Conservation (phyloP, 371 early-diverging fungal species). For the Edhazardia aedis region DNA sequence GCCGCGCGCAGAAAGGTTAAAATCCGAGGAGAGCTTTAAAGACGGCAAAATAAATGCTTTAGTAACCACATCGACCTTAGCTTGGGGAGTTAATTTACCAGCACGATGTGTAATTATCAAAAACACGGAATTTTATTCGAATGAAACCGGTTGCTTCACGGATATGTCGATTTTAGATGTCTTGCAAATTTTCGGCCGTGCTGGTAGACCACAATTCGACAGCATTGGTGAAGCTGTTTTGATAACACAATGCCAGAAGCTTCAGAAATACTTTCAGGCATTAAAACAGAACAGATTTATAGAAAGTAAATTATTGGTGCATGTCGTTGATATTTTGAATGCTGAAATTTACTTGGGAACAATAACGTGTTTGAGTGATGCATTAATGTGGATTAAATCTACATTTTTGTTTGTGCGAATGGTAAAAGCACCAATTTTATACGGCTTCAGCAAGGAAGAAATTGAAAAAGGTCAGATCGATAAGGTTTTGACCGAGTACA, state of each 20-base stretch:
- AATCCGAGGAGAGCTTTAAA: constrained; percentile 74
- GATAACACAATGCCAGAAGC: constrained; percentile 68
- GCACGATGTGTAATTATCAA: constrained; percentile 93
- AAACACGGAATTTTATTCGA: constrained; percentile 79
- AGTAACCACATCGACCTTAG: constrained; percentile 87
- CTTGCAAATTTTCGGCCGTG: constrained; percentile 93
- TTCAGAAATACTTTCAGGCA: constrained; percentile 71
- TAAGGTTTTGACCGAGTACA: neutral
- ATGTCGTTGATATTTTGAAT: constrained; percentile 68
- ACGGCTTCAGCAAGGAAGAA: neutral
- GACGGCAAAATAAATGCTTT: constrained; percentile 72
- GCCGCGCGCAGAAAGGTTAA: constrained; percentile 65
- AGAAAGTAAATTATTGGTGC: constrained; percentile 71
- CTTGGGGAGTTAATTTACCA: constrained; percentile 99
- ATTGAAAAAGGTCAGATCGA: neutral
- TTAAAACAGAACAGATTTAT: constrained; percentile 80
- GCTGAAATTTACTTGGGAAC: constrained; percentile 83
- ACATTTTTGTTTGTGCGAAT: constrained; percentile 87
- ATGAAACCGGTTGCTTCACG: constrained; percentile 53
- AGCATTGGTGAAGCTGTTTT: constrained; percentile 81
- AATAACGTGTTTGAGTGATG: constrained; percentile 67
- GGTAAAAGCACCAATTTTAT: constrained; percentile 1
- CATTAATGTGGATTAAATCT: constrained; percentile 77
- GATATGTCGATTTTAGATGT: constrained; percentile 49
- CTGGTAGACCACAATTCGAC: constrained; percentile 94